Evolutionary conservation across 2,329 filamentous ascomycete species (phyloP).

Genomic region (Paraphaeosphaeria minitans): DNA sequence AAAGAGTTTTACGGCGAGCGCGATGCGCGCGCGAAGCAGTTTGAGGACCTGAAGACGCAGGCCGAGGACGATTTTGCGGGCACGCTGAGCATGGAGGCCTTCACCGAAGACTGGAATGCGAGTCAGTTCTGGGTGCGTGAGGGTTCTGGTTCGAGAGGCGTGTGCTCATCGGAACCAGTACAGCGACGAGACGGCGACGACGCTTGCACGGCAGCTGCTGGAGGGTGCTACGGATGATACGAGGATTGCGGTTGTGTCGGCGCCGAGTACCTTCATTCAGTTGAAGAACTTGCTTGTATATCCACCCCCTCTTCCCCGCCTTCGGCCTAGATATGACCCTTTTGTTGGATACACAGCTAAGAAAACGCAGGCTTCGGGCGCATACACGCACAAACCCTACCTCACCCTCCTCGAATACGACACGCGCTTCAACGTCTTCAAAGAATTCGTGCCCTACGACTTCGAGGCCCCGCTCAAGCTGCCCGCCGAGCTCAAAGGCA

Average conservation of each 20-base stretch:
- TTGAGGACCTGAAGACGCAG: constrained; percentile 68
- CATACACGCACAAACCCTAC: constrained; percentile 54
- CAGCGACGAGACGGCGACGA: constrained; percentile 70
- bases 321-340: too few relatives aligned
- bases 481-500: constrained; percentile 65
- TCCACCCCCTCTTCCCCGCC: constrained; percentile 9
- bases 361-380: constrained; percentile 21
- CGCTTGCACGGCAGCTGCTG: constrained; percentile 69
- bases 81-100: constrained; percentile 68
- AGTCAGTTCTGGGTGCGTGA: constrained; percentile 77
- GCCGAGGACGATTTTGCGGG: constrained; percentile 61
- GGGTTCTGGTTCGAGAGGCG: too few relatives aligned
- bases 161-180: constrained; percentile 57
- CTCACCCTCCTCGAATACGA: constrained; percentile 76
- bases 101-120: constrained; percentile 81
- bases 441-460: constrained; percentile 77
- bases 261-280: constrained; percentile 78
- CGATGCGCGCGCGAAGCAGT: constrained; percentile 67
- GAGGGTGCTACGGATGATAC: constrained; percentile 62
- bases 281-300: constrained; percentile 71
- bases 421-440: constrained; percentile 72
- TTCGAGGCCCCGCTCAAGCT: constrained; percentile 71
- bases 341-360: too few relatives aligned
- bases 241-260: constrained; percentile 71
- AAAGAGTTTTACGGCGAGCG: constrained; percentile 76